Base-by-base conservation (phyloP, 73 alveolate genomes). In the Breviolum minutum region DNA sequence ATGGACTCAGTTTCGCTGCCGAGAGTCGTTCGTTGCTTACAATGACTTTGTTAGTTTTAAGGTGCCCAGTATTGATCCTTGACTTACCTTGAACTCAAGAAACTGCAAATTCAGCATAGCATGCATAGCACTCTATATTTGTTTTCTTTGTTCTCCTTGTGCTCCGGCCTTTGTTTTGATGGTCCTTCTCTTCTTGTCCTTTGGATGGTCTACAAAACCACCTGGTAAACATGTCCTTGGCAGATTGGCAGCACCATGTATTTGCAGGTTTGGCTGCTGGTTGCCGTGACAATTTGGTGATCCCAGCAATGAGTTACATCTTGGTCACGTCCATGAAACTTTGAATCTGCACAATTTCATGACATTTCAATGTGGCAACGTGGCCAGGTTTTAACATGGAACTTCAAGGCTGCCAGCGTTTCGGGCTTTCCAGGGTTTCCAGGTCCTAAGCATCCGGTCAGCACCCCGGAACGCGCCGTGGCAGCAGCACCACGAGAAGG, bases 381-480 rank as follows among this genome's bases (percentile, higher is more conserved):
- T 17, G 11, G 76, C 69, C 26, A 89, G 96, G 97, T 91, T 30
- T 90, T 92, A 24, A 92, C 98, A 20, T 92, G 98, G 98, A 74
- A 29, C 81, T 54, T 63, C 81, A 60, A 63, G 63, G 62, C 10
- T 12, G n/a, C 87, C n/a, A 8, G 62, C 24, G 32, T 19, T 6
- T 69, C 95, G 66, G 69, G 64, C 73, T n/a, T 64, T n/a, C n/a
- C n/a, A n/a, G n/a, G n/a, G n/a, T n/a, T n/a, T n/a, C n/a, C n/a
- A n/a, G 60, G 60, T 66, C 84, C 96, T 60, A 54, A 63, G 61
- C 98, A 92, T 27, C 98, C 98, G 69, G 98, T 92, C 60, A 60
- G 64, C 54, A 92, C 98, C 48, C 98, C 98, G 61, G 98, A 92
- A 66, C 82, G 98, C 80, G 98, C 91, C 77, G 27, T 60, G 87